phyloP scores from a whole-genome alignment of 345 rosid genomes.

The Heritiera littoralis region DNA sequence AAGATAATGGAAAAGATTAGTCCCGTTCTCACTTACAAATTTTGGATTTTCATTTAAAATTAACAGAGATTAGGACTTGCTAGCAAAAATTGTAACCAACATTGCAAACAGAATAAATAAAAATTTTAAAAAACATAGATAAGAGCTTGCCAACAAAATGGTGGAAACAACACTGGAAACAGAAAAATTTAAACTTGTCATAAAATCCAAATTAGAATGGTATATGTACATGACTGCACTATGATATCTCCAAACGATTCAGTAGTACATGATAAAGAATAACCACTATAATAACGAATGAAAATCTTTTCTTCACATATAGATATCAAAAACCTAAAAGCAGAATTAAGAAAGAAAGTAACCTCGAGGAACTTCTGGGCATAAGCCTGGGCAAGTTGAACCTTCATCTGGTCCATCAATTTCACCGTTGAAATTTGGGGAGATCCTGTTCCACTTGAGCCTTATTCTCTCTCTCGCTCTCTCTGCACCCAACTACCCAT shows the following conservation, averaged over 20 bases:
- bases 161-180: background rate
- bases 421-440: slow-evolving; percentile 47
- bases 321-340: background rate
- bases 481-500: too few relatives aligned
- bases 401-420: slow-evolving; percentile 64
- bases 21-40: too few relatives aligned
- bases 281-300: too few relatives aligned
- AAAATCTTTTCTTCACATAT: background rate
- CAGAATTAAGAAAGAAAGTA: background rate
- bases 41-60: too few relatives aligned
- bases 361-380: slow-evolving; percentile 82
- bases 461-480: background rate
- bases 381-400: slow-evolving; percentile 74
- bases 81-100: background rate
- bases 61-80: background rate
- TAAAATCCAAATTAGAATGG: too few relatives aligned
- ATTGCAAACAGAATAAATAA: background rate
- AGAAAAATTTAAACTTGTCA: background rate
- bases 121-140: background rate
- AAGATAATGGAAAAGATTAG: too few relatives aligned
- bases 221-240: too few relatives aligned
- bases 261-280: too few relatives aligned
- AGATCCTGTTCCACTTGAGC: slow-evolving; percentile 45
- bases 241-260: too few relatives aligned
- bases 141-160: background rate